Evolutionary conservation across 2,329 filamentous ascomycete species (phyloP).

Genomic region (Aspergillus udagawae): DNA sequence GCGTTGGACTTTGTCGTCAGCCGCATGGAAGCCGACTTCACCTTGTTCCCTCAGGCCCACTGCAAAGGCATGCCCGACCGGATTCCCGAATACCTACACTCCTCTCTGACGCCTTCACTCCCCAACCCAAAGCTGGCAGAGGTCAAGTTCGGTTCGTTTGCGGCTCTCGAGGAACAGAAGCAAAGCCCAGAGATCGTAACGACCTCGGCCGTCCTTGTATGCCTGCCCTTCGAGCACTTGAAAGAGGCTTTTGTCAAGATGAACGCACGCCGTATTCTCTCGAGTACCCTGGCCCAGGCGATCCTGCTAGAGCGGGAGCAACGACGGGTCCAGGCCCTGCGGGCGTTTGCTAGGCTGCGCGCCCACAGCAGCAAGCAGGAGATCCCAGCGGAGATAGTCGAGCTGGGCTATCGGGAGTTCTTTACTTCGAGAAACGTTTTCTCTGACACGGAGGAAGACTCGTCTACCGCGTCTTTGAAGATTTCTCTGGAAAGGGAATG

Average conservation of each 20-base stretch:
- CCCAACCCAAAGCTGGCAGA: conserved; percentile 16
- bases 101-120: conserved; percentile 6
- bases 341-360: conserved; percentile 1
- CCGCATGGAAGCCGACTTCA: conserved; percentile 18
- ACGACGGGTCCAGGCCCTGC: conserved; percentile 23
- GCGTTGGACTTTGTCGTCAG: conserved; percentile 22
- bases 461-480: conserved; percentile 2
- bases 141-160: conserved; percentile 20
- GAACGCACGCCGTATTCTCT: conserved; percentile 12
- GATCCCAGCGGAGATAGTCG: conserved; percentile 7
- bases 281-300: conserved; percentile 10
- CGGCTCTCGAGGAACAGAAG: conserved; percentile 8
- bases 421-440: not conserved
- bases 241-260: conserved; percentile 17
- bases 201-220: conserved; percentile 25
- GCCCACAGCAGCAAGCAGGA: not conserved
- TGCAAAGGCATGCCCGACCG: conserved; percentile 20
- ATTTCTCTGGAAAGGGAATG: conserved; percentile 14
- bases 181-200: conserved; percentile 14
- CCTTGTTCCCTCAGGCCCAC: conserved; percentile 23
- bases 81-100: conserved; percentile 19
- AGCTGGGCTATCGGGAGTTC: conserved; percentile 22
- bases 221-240: conserved; percentile 24
- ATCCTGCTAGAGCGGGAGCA: conserved; percentile 27
- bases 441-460: not conserved